Conservation (phyloP, 192 early-diverging fungal species). For the Thamnidium elegans region DNA sequence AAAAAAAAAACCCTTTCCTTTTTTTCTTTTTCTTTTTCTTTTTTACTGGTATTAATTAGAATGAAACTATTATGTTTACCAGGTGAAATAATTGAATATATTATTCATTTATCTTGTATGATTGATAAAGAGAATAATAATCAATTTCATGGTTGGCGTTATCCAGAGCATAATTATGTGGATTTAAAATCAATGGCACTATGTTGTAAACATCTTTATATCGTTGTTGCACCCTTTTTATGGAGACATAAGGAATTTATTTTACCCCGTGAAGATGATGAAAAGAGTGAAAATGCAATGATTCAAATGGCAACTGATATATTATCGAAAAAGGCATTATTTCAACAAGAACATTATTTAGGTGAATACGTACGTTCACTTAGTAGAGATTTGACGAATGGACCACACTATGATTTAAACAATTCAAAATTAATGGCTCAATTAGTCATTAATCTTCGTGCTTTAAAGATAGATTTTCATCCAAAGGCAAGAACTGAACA, state of each 20-base stretch:
- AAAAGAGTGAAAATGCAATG: slow-evolving; percentile 6
- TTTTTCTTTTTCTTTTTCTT: slow-evolving; percentile 9
- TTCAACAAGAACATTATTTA: slow-evolving; percentile 15
- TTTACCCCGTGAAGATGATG: slow-evolving; percentile 25
- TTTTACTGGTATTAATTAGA: not conserved
- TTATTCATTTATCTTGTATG: slow-evolving; percentile 13
- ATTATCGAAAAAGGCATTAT: slow-evolving; percentile 18
- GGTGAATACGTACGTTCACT: slow-evolving; percentile 32
- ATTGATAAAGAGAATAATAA: slow-evolving; percentile 5
- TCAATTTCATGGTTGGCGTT: slow-evolving; percentile 33
- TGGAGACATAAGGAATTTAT: slow-evolving; percentile 42
- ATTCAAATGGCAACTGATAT: slow-evolving; percentile 31
- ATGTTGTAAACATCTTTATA: slow-evolving; percentile 26
- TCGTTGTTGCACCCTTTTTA: slow-evolving; percentile 28
- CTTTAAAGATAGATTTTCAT: slow-evolving; percentile 36
- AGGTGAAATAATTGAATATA: slow-evolving; percentile 26
- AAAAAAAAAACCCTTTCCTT: not conserved
- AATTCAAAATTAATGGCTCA: slow-evolving; percentile 33
- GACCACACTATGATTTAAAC: slow-evolving; percentile 26
- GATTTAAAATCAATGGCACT: slow-evolving; percentile 26
- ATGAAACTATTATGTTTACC: slow-evolving; percentile 19
- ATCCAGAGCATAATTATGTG: slow-evolving; percentile 31
- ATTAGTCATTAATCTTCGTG: slow-evolving; percentile 28
- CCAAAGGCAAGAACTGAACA: slow-evolving; percentile 16
- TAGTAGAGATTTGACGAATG: slow-evolving; percentile 27